Evolutionary conservation across 441 rosid genomes (phyloP), one percentile per base, ranked within the genome.

Genomic region (Hura crepitans): DNA sequence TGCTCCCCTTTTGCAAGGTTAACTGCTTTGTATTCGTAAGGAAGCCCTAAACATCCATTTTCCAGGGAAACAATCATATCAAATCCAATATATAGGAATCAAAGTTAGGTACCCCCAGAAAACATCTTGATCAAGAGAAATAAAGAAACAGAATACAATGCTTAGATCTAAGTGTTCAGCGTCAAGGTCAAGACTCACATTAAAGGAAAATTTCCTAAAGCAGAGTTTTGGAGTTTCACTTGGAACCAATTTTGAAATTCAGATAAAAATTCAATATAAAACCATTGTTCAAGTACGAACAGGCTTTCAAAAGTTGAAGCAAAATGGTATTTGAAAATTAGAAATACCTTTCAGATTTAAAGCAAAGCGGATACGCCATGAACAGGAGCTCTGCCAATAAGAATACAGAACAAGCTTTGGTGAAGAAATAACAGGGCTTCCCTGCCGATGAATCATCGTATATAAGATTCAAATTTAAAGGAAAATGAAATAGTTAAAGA

Each of bases 321-420:
- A 6, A 56, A 68, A 20, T 17, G 57, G 30, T n/a, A 33, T 3
- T 15, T 22, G 42, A 27, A 20, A 15, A 7, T 15, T 6, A 18
- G 23, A 42, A 18, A 47, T 68, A 82, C 91, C 85, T 78, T 85
- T 85, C 51, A 87, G 86, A 39, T 70, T 75, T 50, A 85, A 73
- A 75, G 88, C 89, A 62, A 87, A 81, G 68, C 92, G 88, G 73
- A 85, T 86, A 17, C 92, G 92, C 89, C 89, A 82, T 9, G 92
- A 68, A 27, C 89, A 87, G 20, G 92, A 85, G 77, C 89, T 85
- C 76, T 80, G 82, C 85, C 85, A 87, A 73, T 61, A 81, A n/a
- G 87, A 84, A 69, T 80, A 87, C 65, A 85, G 55, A 6, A 78
- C 47, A 31, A 81, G 83, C 62, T 77, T 75, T 8, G 83, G 63